Evolutionary conservation across 441 rosid species (phyloP).

Genomic region (Euphorbia celastroides): DNA sequence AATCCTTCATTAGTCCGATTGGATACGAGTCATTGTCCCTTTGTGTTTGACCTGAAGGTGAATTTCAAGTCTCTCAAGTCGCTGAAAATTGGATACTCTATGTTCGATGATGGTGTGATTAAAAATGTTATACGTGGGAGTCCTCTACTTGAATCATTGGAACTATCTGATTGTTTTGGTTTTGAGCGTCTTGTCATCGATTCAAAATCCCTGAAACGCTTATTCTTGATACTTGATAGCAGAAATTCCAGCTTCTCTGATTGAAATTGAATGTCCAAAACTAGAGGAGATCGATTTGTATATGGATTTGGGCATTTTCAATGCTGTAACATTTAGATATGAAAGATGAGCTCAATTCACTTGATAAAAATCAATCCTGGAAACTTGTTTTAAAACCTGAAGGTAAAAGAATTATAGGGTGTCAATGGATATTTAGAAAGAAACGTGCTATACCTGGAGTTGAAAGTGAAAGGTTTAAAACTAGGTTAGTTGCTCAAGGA

Average conservation of each 20-base stretch:
- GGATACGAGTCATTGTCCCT: not conserved
- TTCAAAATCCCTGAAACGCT: conserved; percentile 10
- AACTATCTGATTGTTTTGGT: not conserved
- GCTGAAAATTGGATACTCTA: not conserved
- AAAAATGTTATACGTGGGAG: conserved; percentile 6
- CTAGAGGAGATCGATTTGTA: not conserved
- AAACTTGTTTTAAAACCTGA: too few species aligned
- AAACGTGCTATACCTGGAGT: too few species aligned
- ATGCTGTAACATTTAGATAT: not conserved
- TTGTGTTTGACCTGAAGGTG: not conserved
- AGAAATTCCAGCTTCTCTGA: not conserved
- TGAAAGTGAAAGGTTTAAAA: too few species aligned
- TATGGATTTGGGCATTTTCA: not conserved
- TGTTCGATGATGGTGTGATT: not conserved
- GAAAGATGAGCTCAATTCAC: too few species aligned
- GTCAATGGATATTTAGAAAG: too few species aligned
- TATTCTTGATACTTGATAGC: not conserved
- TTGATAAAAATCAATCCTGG: too few species aligned
- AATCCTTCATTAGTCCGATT: not conserved
- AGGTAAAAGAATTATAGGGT: too few species aligned
- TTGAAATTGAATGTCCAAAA: conserved; percentile 3
- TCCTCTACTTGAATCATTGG: conserved; percentile 15
- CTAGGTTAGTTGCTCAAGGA: too few species aligned
- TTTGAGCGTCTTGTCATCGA: not conserved
- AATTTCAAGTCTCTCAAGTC: conserved; percentile 17